Percentiles rank a stretch among this genome's conserved stretches.
Evolutionary conservation across 2,329 filamentous ascomycete genomes (phyloP).

Genomic region (Ascochyta viciae-villosae): DNA sequence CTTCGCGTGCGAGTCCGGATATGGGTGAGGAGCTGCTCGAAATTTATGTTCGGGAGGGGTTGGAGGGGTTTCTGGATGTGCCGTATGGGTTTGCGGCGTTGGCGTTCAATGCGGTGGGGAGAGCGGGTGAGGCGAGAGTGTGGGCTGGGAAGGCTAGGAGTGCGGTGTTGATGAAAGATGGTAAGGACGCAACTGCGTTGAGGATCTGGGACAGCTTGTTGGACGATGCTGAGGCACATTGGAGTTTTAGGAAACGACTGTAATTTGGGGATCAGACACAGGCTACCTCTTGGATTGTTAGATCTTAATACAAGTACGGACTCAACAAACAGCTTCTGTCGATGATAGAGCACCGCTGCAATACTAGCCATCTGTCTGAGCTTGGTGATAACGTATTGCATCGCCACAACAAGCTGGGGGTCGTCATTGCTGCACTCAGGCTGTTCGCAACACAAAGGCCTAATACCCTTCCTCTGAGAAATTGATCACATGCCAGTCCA

Average conservation of each 20-base stretch:
- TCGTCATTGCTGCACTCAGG: too few relatives aligned
- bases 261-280: background rate
- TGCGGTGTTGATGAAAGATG: constrained; percentile 49
- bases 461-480: too few relatives aligned
- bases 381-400: too few relatives aligned
- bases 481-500: too few relatives aligned
- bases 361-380: too few relatives aligned
- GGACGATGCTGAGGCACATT: constrained; percentile 42
- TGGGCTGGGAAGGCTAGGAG: constrained; percentile 48
- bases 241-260: constrained; percentile 32
- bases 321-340: too few relatives aligned
- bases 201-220: constrained; percentile 43
- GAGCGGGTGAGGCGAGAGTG: constrained; percentile 29
- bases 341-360: too few relatives aligned
- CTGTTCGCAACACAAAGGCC: too few relatives aligned
- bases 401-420: too few relatives aligned
- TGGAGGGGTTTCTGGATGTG: constrained; percentile 50
- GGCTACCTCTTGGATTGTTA: too few relatives aligned
- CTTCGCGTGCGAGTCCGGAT: constrained; percentile 25
- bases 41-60: constrained; percentile 46
- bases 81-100: constrained; percentile 52
- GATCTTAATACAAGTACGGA: too few relatives aligned
- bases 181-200: constrained; percentile 39
- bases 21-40: constrained; percentile 44
- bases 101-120: constrained; percentile 47